phyloP scores from a whole-genome alignment of 2,329 filamentous ascomycete species.

The Elsinoe arachidis region DNA sequence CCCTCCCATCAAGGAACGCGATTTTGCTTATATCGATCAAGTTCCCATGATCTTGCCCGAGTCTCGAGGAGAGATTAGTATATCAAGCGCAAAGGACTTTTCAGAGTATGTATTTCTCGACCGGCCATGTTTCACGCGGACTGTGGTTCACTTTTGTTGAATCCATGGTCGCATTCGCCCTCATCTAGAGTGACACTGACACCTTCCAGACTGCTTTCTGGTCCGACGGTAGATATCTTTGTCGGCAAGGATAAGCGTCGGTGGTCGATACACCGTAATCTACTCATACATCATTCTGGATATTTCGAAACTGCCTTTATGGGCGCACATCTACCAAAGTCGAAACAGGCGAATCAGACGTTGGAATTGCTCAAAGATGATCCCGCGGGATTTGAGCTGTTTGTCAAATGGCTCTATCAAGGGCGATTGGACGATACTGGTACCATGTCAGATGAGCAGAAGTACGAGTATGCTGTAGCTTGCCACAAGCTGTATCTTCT shows the following conservation, averaged over 20 bases:
- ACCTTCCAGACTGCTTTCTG: constrained; percentile 44
- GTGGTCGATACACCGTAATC: constrained; percentile 45
- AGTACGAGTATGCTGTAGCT: constrained; percentile 47
- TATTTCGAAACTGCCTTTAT: constrained; percentile 33
- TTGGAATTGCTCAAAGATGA: constrained; percentile 43
- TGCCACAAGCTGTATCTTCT: constrained; percentile 47
- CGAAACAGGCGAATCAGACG: constrained; percentile 30
- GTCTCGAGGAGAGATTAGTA: constrained; percentile 39
- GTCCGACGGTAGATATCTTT: constrained; percentile 43
- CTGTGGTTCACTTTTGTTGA: constrained; percentile 4
- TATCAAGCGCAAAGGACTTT: constrained; percentile 40
- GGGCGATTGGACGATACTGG: constrained; percentile 44
- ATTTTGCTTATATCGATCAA: constrained; percentile 38
- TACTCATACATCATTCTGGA: constrained; percentile 46
- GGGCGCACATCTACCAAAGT: constrained; percentile 28
- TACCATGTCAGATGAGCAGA: constrained; percentile 37
- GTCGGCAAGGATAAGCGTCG: constrained; percentile 41
- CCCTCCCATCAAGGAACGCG: constrained; percentile 28
- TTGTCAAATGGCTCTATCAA: constrained; percentile 51
- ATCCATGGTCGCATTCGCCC: neutral
- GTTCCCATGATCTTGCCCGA: constrained; percentile 33
- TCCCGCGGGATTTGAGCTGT: constrained; percentile 44
- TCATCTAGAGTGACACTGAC: neutral
- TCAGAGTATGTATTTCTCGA: constrained; percentile 41
- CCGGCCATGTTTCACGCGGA: constrained; percentile 26